phyloP scores from a whole-genome alignment of 2,329 filamentous ascomycete genomes.

The Allantophomopsis lycopodina region DNA sequence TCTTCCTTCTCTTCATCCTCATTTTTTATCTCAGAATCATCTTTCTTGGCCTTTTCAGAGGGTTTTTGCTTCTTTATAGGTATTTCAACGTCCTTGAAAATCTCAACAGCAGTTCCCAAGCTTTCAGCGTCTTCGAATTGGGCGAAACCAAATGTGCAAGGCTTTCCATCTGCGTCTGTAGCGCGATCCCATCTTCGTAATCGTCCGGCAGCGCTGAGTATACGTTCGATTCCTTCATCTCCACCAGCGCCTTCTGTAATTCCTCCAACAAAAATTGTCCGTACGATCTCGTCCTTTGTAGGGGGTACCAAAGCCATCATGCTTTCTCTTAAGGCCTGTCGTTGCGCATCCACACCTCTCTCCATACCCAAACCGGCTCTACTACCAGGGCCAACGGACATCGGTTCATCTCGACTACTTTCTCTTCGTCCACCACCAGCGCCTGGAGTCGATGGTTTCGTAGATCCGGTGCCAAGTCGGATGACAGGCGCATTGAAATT shows the following conservation, averaged over 20 bases:
- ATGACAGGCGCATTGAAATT: conserved; percentile 97
- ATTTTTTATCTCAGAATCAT: conserved; percentile 16
- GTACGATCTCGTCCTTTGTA: conserved; percentile 77
- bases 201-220: conserved; percentile 64
- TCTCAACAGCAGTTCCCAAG: conserved; percentile 70
- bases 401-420: conserved; percentile 26
- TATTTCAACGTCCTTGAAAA: conserved; percentile 70
- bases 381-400: conserved; percentile 20
- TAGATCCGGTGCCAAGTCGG: conserved; percentile 66
- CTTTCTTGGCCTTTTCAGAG: conserved; percentile 24
- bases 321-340: conserved; percentile 52
- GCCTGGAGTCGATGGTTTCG: conserved; percentile 37
- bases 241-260: conserved; percentile 68
- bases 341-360: conserved; percentile 47
- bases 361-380: conserved; percentile 21
- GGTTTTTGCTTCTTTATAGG: conserved; percentile 63
- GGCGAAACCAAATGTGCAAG: conserved; percentile 84
- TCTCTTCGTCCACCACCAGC: conserved; percentile 28
- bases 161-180: conserved; percentile 62
- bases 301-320: conserved; percentile 66
- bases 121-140: conserved; percentile 89
- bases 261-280: conserved; percentile 80
- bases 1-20: conserved; percentile 24
- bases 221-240: conserved; percentile 65
- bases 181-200: conserved; percentile 77